These are phyloP conservation scores for Suillus sp. DNA, from an alignment of 768 basidiomycete species.

Conservation along the genomic window DNA sequence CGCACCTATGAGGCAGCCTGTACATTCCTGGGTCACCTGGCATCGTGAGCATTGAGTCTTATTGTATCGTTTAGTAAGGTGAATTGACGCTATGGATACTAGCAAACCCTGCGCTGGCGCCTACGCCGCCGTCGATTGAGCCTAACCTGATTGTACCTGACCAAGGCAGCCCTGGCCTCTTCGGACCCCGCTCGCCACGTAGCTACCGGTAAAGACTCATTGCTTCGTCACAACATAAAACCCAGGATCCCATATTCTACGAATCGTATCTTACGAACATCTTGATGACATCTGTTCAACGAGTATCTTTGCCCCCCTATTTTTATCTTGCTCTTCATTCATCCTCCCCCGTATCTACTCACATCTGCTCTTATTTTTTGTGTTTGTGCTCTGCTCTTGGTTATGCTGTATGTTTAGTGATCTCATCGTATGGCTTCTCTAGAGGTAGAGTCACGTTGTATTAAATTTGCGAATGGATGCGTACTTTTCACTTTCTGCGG, in stretches of 20 bases:
- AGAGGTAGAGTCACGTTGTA: constrained; percentile 2
- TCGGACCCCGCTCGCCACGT: constrained; percentile 74
- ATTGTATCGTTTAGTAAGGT: constrained; percentile 5
- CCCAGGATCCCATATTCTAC: not conserved
- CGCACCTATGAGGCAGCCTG: constrained; percentile 45
- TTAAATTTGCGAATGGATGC: constrained; percentile 1
- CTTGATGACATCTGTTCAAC: constrained; percentile 20
- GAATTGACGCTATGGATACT: constrained; percentile 13
- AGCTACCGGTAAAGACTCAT: constrained; percentile 27
- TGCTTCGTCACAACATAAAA: not conserved
- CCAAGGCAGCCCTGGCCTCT: constrained; percentile 63
- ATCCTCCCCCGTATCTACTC: not conserved
- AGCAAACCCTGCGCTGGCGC: constrained; percentile 61
- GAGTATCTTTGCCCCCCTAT: constrained; percentile 25
- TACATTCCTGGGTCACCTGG: constrained; percentile 65
- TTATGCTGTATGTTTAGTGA: constrained; percentile 2
- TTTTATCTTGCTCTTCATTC: constrained; percentile 25
- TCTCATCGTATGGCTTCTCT: not conserved
- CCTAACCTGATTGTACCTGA: constrained; percentile 64
- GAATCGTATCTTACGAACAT: not conserved
- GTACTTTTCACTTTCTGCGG: not conserved
- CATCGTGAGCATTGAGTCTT: constrained; percentile 51
- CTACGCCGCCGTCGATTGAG: constrained; percentile 63
- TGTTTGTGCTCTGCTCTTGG: not conserved
- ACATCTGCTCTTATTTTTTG: constrained; percentile 9